Evolutionary conservation across 345 rosid species (phyloP).

Genomic region (Psidium friedrichsthalianum): DNA sequence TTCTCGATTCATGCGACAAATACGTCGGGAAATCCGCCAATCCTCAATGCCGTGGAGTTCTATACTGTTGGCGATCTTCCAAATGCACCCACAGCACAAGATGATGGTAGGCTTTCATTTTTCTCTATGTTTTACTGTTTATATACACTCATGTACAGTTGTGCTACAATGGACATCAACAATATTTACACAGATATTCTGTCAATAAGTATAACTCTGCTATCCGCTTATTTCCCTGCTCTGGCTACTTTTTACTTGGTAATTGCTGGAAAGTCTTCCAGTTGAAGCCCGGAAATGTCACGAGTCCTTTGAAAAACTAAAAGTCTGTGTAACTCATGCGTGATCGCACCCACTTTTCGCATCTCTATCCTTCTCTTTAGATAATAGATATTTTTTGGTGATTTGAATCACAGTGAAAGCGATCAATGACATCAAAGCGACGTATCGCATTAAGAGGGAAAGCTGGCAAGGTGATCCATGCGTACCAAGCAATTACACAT

Average conservation of each 20-base stretch:
- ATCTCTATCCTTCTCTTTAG: not conserved
- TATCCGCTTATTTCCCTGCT: not conserved
- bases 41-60: not conserved
- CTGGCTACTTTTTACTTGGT: not conserved
- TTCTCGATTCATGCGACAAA: not conserved
- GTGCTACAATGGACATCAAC: not conserved
- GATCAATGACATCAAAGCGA: conserved; percentile 6
- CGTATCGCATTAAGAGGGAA: not conserved
- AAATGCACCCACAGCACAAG: not conserved
- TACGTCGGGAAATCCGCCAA: not conserved
- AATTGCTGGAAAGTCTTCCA: not conserved
- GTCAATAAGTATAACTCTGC: not conserved
- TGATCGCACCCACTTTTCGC: accelerated
- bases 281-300: not conserved
- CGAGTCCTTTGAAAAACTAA: not conserved
- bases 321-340: not conserved
- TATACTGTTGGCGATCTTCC: not conserved
- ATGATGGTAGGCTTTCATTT: not conserved
- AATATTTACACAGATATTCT: not conserved
- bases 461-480: conserved; percentile 26
- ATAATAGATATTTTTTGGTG: not conserved
- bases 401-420: conserved; percentile 19
- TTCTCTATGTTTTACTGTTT: not conserved
- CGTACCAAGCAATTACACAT: conserved; percentile 1
- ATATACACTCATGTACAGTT: not conserved